Evolutionary conservation across 805 yeast genomes (phyloP), one percentile per base, ranked within the genome.

Genomic region (Priceomyces castillae): DNA sequence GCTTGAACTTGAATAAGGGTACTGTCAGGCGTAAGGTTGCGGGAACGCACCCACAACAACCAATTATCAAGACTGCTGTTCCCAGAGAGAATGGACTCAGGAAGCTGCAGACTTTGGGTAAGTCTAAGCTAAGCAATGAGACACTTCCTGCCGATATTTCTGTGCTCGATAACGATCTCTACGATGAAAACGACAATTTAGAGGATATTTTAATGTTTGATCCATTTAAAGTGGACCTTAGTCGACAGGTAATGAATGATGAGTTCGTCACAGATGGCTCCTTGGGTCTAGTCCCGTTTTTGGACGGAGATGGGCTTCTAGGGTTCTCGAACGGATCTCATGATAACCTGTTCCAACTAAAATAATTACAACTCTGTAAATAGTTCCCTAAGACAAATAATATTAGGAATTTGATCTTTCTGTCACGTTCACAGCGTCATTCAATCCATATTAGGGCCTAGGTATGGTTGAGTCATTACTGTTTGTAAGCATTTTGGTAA

Each of bases 231-330:
- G 62, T 61, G 30, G 59, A 62, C 46, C 46, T 65, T 17, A 53
- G 58, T 43, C 34, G 50, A 16, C 59, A 56, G 34, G 35, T 57
- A 26, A 42, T 63, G 62, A 56, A 56, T 47, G 52, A 61, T 43
- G 89, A 83, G 45, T 84, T 82, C 59, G 86, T 84, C n/a, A 88
- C 88, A 2, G 94, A 86, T 64, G 92, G 89, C 1, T 86, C 92
- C 0, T 64, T 85, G 33, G 92, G 92, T 1, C 64, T 86, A 42
- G 89, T 86, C 1, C 85, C 85, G 7, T 74, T 84, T 53, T 62
- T 85, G 44, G 84, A 79, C 42, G 35, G 26, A 11, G 23, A 37
- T 18, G 39, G 14, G 19, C 30, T 26, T 17, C 20, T 23, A 5
- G 31, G 40, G 20, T 25, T 23, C 18, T 37, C 40, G n/a, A 9